Conservation (phyloP, 805 yeast genomes). For the Priceomyces castillae region DNA sequence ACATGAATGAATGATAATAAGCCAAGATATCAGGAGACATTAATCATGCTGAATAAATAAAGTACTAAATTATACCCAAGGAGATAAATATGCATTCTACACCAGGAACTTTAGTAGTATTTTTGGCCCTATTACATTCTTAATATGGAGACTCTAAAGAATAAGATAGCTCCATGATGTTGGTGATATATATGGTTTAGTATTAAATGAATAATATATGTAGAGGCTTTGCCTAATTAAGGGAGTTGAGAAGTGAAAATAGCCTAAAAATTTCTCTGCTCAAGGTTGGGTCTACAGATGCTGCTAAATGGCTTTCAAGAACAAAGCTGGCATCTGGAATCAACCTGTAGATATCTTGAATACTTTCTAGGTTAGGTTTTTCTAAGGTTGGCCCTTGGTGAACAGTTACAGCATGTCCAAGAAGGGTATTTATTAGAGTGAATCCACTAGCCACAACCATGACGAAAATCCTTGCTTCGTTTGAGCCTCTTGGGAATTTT, state of each 20-base stretch:
- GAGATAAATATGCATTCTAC: no score
- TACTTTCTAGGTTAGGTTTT: slow-evolving; percentile 6
- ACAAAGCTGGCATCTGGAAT: slow-evolving; percentile 35
- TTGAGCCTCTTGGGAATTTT: slow-evolving; percentile 28
- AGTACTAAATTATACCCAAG: no score
- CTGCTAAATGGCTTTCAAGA: slow-evolving; percentile 34
- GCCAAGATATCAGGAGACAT: no score
- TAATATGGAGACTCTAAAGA: no score
- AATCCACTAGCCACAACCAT: slow-evolving; percentile 33
- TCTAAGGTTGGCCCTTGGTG: slow-evolving; percentile 13
- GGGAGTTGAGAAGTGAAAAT: slow-evolving; percentile 8
- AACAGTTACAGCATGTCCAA: slow-evolving; percentile 24
- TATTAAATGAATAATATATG: background rate
- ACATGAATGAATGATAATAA: no score
- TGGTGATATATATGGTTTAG: no score
- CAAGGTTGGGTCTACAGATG: slow-evolving; percentile 33
- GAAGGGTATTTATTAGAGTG: slow-evolving; percentile 36
- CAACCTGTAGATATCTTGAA: slow-evolving; percentile 19
- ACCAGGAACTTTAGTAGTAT: no score
- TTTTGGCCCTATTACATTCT: no score
- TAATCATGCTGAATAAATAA: no score
- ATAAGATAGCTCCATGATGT: no score
- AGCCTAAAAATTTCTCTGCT: slow-evolving; percentile 39
- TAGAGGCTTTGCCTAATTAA: background rate
- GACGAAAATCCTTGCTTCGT: slow-evolving; percentile 32